Base-by-base conservation (phyloP, 805 yeast genomes). In the Sporopachydermia lactativora region DNA sequence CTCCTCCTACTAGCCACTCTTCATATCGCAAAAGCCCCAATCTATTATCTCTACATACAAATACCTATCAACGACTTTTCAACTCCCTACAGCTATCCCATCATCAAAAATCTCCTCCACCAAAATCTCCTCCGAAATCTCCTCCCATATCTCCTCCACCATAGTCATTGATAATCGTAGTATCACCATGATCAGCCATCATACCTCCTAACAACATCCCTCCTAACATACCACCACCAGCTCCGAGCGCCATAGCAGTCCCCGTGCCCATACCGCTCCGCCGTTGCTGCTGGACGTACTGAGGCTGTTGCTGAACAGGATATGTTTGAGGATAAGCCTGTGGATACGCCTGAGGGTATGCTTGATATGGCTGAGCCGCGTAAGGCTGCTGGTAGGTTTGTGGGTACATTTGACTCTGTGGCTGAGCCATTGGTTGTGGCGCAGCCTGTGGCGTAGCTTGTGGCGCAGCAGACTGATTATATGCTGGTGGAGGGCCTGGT, bases 211-310 rank as follows among this genome's bases (percentile, higher is more conserved):
- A 50, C 47, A 75, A 49, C 58, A 70, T 58, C 37, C 82, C 83
- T 42, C 82, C 83, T 5, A 76, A 50, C 41, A 77, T 54, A 57
- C 84, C 85, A 14, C 75, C 68, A 41, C 77, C 78, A 2, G 66
- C 65, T 34, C 68, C 71, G 38, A 65, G 60, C 4, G 72, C 75
- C 37, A 66, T 47, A 43, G 70, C 50, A 24, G 31, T 24, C 37
- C 68, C 70, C 43, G 51, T 53, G 13, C 64, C 61, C 45, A 64
- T 57, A 38, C 57, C 59, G 31, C 59, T 50, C 43, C 56, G 56
- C 42, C 57, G 62, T 19, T 56, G 65, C 36, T 47, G 47, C 36
- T 52, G 57, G 40, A 42, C 49, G n/a, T 49, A 52, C 40, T 44
- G 35, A 11, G 56, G 63, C 40, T 61, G 67, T 24, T 49, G 52